phyloP scores from a whole-genome alignment of 257 asterid genomes.

The Ilex asprella region DNA sequence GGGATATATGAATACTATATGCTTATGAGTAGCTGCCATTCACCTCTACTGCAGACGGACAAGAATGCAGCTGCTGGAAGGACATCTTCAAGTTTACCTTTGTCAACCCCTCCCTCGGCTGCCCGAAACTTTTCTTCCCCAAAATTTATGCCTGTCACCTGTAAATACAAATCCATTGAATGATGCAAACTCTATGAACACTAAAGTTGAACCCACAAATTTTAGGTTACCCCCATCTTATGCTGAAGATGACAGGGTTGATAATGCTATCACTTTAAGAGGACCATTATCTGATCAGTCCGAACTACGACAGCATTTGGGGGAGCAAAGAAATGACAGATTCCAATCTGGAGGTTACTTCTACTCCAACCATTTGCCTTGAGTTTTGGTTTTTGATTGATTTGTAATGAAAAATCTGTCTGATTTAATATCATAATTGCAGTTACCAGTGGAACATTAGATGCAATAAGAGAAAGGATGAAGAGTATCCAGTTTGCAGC shows the following conservation, averaged over 20 bases:
- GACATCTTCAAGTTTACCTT: slow-evolving; percentile 95
- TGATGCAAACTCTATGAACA: slow-evolving; percentile 45
- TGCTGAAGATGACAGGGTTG: slow-evolving; percentile 44
- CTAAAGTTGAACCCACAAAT: slow-evolving; percentile 67
- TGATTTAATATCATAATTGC: slow-evolving; percentile 22
- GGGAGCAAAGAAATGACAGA: slow-evolving; percentile 65
- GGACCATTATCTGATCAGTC: slow-evolving; percentile 39
- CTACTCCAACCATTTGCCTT: slow-evolving; percentile 10
- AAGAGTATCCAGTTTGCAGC: slow-evolving; percentile 89
- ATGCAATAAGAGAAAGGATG: slow-evolving; percentile 97
- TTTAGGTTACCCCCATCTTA: slow-evolving; percentile 82
- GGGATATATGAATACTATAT: too few relatives aligned
- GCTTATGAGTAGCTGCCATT: too few relatives aligned
- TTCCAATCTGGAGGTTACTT: slow-evolving; percentile 1
- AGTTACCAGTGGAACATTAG: slow-evolving; percentile 83
- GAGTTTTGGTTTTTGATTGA: not conserved
- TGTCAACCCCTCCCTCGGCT: slow-evolving; percentile 90
- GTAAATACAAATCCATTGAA: slow-evolving; percentile 53
- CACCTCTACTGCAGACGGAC: slow-evolving; percentile 73
- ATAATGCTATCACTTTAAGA: slow-evolving; percentile 34
- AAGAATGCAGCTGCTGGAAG: slow-evolving; percentile 95
- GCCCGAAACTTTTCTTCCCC: slow-evolving; percentile 71
- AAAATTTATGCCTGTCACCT: slow-evolving; percentile 67
- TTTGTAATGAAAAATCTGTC: not conserved
- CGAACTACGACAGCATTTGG: slow-evolving; percentile 47